Conservation (phyloP, 2,329 filamentous ascomycete species). For the Aspergillus hiratsukae region DNA sequence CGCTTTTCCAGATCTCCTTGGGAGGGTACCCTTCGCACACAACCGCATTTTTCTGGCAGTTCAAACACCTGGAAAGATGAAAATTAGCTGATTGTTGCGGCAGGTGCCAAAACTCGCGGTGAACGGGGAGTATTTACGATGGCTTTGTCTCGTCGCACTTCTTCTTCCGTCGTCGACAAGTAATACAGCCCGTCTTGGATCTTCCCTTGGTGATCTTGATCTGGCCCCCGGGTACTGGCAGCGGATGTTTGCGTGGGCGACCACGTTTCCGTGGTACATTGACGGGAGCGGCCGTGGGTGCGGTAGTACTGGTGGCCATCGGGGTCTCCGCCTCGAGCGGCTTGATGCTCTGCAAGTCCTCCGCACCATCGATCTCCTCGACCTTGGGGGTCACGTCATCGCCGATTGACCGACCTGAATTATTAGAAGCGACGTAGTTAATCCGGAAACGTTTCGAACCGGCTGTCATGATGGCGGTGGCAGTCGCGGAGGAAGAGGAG, state of each 20-base stretch:
- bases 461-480: slow-evolving; percentile 12
- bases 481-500: slow-evolving; percentile 4
- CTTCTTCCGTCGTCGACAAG: slow-evolving; percentile 58
- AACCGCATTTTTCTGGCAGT: slow-evolving; percentile 90
- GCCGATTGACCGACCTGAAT: slow-evolving; percentile 20
- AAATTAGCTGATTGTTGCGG: neutral
- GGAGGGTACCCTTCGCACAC: slow-evolving; percentile 87
- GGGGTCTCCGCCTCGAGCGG: slow-evolving; percentile 23
- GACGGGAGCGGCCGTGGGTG: slow-evolving; percentile 28
- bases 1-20: slow-evolving; percentile 82
- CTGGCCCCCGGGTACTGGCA: slow-evolving; percentile 54
- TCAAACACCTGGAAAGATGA: slow-evolving; percentile 47
- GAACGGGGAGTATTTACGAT: slow-evolving; percentile 32
- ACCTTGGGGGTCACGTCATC: slow-evolving; percentile 49
- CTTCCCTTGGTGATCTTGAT: slow-evolving; percentile 73
- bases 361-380: slow-evolving; percentile 48
- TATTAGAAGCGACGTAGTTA: slow-evolving; percentile 20
- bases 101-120: slow-evolving; percentile 4
- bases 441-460: slow-evolving; percentile 22
- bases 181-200: slow-evolving; percentile 56
- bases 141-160: slow-evolving; percentile 50
- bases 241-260: slow-evolving; percentile 74
- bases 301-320: slow-evolving; percentile 13
- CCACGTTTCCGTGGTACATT: slow-evolving; percentile 61
- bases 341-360: slow-evolving; percentile 33